Evolutionary conservation across 345 rosid species (phyloP), one percentile per base, ranked within the genome.

Genomic region (Populus nigra): DNA sequence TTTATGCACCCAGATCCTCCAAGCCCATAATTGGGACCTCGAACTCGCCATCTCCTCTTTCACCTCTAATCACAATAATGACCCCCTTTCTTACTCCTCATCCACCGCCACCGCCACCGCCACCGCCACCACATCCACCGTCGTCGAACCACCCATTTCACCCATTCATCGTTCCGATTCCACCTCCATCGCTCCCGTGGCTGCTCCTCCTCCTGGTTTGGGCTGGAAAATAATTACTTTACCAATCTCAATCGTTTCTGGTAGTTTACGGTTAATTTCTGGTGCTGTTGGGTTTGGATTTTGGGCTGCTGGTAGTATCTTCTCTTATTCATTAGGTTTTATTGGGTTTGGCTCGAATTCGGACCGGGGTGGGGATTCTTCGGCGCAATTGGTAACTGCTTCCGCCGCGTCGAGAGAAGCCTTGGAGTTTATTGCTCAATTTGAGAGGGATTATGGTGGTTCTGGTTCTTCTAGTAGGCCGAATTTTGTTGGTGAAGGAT

Each of bases 11-110:
- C 98, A 96, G 85, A 92, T 93, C 84, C 99, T 96, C 45, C 95
- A 89, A 77, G 98, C 99, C 50, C 97, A 96, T 83, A 88, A 87
- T 72, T 92, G 99, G 98, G 98, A 96, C 90, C 88, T 96, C 23
- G 99, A 96, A 81, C 98, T 94, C 74, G 99, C 99, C 74, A 85
- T 96, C 91, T 89, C 97, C 75, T 86, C 98, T 16, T 89, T 93
- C 87, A 90, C 97, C 23, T 83, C 89, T 50, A 63, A 83, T 25
- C 62, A 77, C 16, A 47, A 47, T 47, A 15, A 47, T 16, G 17
- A 47, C 18, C 65, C 65, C 65, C 25, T 23, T 59, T 59, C 65
- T 59, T 59, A 27, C 27, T 8, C 63, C 25, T 59, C 27, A 70
- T 78, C 50, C 73, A 36, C 53, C 78, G 67, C 65, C 72, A 17